Base-by-base conservation (phyloP, 1,284 basidiomycete genomes). In the Xanthoconium separans region DNA sequence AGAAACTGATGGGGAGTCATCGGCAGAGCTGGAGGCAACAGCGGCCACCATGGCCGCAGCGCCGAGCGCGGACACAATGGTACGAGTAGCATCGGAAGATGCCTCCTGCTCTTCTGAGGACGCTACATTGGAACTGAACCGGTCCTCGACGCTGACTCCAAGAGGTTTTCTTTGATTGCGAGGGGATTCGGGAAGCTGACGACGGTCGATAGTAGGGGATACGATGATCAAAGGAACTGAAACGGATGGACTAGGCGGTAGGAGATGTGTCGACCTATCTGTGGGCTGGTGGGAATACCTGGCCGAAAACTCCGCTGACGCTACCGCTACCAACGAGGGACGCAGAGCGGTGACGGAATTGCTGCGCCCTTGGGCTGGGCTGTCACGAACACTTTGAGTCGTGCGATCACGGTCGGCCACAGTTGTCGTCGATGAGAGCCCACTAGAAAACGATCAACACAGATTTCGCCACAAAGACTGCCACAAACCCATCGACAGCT, bases 401-500 rank as follows among this genome's bases (percentile, higher is more conserved):
- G 2, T 31, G 34, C 3, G 40, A 50, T 36, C 16, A 46, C 2
- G 37, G n/a, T 54, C 15, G 18, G n/a, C 29, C n/a, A 2, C 7
- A 37, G 15, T 12, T 22, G 27, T 46, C 27, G 37, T 7, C 6
- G 45, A 31, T 16, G 39, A 7, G 22, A 20, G 33, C 9, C 55
- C 47, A 6, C 64, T 69, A 24, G 29, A 7, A 6, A 29, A 44
- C 16, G 1, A 27, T 67, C 39, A 69, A 20, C 24, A n/a, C 3
- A 44, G 11, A 7, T 24, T 33, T 13, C 2, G 4, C 29, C 11
- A 39, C 20, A 45, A 44, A 34, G 15, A 29, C 16, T 13, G 6
- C 10, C 18, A 68, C 65, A 15, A 39, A 69, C 65, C 55, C 0
- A 45, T 54, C 27, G 12, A 49, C 36, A 31, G 20, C 29, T 22